These are phyloP conservation scores for Fonsecaea pugnacius DNA, from an alignment of 2,329 filamentous ascomycete genomes.

Conservation along the genomic window DNA sequence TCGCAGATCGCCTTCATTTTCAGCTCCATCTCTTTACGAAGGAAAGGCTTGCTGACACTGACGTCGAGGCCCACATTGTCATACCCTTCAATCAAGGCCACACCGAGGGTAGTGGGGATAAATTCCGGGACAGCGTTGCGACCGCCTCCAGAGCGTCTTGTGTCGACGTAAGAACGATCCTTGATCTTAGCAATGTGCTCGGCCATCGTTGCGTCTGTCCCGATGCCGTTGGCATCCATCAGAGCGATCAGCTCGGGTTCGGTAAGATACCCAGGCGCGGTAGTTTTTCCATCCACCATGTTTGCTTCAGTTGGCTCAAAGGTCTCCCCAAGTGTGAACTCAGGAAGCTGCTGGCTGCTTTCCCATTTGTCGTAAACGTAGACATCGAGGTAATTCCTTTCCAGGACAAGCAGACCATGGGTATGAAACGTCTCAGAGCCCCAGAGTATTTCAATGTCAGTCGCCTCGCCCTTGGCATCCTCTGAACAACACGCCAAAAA, in stretches of 20 bases:
- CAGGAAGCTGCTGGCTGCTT: constrained; percentile 78
- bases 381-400: constrained; percentile 91
- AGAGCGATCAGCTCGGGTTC: constrained; percentile 93
- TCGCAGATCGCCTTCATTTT: constrained; percentile 98
- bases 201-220: constrained; percentile 98
- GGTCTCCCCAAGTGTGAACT: constrained; percentile 75
- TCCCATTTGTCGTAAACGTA: constrained; percentile 98
- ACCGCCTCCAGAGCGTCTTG: constrained; percentile 57
- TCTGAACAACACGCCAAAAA: constrained; percentile 96
- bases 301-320: constrained; percentile 88
- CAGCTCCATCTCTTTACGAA: constrained; percentile 96
- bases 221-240: constrained; percentile 98
- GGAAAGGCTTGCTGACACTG: constrained; percentile 90
- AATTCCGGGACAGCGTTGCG: constrained; percentile 73
- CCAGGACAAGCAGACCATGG: constrained; percentile 80
- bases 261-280: constrained; percentile 81
- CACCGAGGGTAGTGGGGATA: constrained; percentile 86
- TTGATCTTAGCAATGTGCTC: constrained; percentile 98
- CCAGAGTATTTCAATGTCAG: constrained; percentile 81
- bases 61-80: constrained; percentile 92
- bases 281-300: constrained; percentile 89
- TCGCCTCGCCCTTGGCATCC: constrained; percentile 84
- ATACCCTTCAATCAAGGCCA: constrained; percentile 91
- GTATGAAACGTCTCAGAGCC: constrained; percentile 78
- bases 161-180: constrained; percentile 80